Conservation (phyloP, 2,329 filamentous ascomycete genomes). For the Magnaporthales sp. region DNA sequence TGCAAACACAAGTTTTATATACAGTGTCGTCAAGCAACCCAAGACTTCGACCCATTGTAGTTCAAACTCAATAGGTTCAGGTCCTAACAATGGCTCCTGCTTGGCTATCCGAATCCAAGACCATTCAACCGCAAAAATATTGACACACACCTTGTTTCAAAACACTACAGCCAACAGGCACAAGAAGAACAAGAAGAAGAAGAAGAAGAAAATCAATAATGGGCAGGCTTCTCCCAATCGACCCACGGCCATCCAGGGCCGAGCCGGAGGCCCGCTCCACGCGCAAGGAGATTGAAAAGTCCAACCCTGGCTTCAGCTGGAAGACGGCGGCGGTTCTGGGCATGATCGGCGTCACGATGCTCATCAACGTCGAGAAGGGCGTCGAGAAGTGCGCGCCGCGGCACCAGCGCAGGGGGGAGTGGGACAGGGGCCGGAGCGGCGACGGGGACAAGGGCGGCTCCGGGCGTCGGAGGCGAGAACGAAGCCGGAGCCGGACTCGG, state of each 20-base stretch:
- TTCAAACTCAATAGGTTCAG: neutral
- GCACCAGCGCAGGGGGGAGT: constrained; percentile 9
- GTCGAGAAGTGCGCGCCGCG: constrained; percentile 24
- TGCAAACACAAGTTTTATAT: neutral
- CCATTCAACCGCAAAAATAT: neutral
- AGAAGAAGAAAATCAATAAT: neutral
- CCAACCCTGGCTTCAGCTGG: constrained; percentile 30
- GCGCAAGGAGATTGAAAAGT: constrained; percentile 30
- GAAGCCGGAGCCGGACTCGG: neutral
- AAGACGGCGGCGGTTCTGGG: constrained; percentile 28
- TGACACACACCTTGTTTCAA: neutral
- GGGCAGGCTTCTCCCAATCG: constrained; percentile 13
- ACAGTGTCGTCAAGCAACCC: neutral
- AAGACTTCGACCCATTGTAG: neutral
- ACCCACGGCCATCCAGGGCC: constrained; percentile 26
- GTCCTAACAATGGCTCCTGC: neutral
- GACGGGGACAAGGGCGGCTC: neutral
- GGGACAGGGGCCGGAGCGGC: neutral
- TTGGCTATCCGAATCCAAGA: neutral
- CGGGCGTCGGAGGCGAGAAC: neutral
- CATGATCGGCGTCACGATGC: constrained; percentile 23
- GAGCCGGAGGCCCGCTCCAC: constrained; percentile 25
- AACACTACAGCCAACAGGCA: neutral
- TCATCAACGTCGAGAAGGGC: constrained; percentile 32
- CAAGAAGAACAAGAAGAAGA: constrained; percentile 6